These are phyloP conservation scores for Talaromyces sp. DNA, from an alignment of 2,329 filamentous ascomycete species.

Conservation along the genomic window DNA sequence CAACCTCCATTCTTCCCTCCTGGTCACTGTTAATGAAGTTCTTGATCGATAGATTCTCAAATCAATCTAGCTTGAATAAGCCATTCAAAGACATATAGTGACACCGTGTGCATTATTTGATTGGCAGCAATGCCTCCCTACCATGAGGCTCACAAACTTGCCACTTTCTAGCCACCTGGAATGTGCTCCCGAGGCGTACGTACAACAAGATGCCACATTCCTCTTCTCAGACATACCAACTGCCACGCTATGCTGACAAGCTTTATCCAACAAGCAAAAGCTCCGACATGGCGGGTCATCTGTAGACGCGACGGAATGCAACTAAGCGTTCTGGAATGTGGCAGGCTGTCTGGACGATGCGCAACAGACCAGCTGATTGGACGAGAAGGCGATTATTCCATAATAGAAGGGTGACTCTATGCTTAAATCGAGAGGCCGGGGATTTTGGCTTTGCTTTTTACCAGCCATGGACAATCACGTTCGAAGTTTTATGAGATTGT, in stretches of 20 bases:
- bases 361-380: neutral
- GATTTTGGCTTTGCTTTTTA: neutral
- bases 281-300: slow-evolving; percentile 1
- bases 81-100: neutral
- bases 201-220: neutral
- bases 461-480: slow-evolving; percentile 17
- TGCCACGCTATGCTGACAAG: neutral
- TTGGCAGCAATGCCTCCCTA: neutral
- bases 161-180: slow-evolving; percentile 4
- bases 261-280: neutral
- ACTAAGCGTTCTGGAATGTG: slow-evolving; percentile 16
- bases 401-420: neutral
- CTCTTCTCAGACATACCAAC: neutral
- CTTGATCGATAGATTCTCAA: neutral
- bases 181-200: neutral
- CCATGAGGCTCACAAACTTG: neutral
- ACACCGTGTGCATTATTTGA: neutral
- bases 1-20: neutral
- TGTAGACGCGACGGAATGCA: slow-evolving; percentile 19
- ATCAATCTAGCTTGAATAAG: neutral
- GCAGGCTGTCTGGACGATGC: slow-evolving; percentile 3
- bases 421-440: slow-evolving; percentile 3
- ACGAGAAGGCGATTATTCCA: neutral
- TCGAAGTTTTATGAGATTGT: neutral
- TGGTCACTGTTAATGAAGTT: neutral